Evolutionary conservation across 2,329 filamentous ascomycete species (phyloP).

Genomic region (Xylaria sp.): DNA sequence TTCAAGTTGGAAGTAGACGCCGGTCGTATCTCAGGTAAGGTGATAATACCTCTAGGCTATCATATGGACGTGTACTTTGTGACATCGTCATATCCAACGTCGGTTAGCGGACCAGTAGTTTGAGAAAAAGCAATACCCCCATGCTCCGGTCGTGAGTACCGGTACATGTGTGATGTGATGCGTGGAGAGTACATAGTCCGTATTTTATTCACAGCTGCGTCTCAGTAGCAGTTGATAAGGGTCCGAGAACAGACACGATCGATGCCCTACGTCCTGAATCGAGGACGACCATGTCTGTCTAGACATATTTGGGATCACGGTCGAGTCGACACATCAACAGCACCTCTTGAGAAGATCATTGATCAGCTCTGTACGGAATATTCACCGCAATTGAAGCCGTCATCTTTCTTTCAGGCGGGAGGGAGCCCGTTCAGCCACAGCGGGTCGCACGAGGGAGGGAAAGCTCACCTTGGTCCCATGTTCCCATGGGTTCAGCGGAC

Average conservation of each 20-base stretch:
- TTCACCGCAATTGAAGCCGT: not conserved
- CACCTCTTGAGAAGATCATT: not conserved
- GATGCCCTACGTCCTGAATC: not conserved
- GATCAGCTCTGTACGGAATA: not conserved
- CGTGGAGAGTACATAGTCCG: no score
- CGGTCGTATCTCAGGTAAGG: no score
- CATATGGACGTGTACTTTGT: no score
- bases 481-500: not conserved
- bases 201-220: not conserved
- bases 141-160: not conserved
- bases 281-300: not conserved
- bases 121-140: no score
- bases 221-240: not conserved
- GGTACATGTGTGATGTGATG: not conserved
- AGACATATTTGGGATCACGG: no score
- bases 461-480: not conserved
- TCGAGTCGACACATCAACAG: not conserved
- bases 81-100: no score
- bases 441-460: not conserved
- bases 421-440: not conserved
- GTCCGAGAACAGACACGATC: not conserved
- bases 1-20: no score
- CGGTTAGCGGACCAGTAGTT: no score
- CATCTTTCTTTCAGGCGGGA: not conserved
- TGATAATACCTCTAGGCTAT: no score